phyloP scores from a whole-genome alignment of 352 stramenopile genomes.

The Thalassiosira hispida region DNA sequence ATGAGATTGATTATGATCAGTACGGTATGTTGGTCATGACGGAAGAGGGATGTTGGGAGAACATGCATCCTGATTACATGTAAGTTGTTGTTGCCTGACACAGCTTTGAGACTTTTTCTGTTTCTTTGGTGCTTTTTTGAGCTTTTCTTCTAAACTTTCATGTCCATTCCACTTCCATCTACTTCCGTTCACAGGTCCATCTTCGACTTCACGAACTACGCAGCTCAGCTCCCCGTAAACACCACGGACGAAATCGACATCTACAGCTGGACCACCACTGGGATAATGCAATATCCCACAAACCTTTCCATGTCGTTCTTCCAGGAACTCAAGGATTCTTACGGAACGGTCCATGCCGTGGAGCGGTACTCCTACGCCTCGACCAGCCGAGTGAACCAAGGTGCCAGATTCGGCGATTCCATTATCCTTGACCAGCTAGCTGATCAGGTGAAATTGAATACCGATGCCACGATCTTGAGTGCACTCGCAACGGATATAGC shows the following conservation, averaged over 20 bases:
- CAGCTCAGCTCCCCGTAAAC: conserved; percentile 22
- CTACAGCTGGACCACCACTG: conserved; percentile 34
- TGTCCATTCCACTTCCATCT: conserved; percentile 3
- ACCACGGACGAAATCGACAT: conserved; percentile 28
- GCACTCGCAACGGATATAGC: conserved; percentile 38
- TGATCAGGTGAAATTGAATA: conserved; percentile 38
- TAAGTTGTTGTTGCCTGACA: conserved; percentile 23
- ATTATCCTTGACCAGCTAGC: conserved; percentile 64
- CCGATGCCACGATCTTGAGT: conserved; percentile 28
- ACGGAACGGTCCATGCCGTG: conserved; percentile 15
- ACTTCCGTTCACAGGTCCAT: conserved; percentile 35
- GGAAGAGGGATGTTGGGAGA: conserved; percentile 64
- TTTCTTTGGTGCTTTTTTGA: background rate
- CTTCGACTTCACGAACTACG: conserved; percentile 60
- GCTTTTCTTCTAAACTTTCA: background rate
- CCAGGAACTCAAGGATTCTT: conserved; percentile 33
- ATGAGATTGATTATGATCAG: conserved; percentile 40
- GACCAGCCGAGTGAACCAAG: conserved; percentile 52
- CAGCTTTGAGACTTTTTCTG: too few relatives aligned
- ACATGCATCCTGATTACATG: conserved; percentile 64
- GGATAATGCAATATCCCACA: conserved; percentile 52
- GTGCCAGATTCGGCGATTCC: conserved; percentile 52
- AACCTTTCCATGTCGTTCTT: conserved; percentile 51
- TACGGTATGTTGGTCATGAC: conserved; percentile 67
- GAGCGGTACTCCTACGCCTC: conserved; percentile 41